A percentile compares a stretch with the other conserved stretches of the same genome.
Evolutionary conservation across 2,329 filamentous ascomycete genomes (phyloP).

Genomic region (Calonectria leucothoes): DNA sequence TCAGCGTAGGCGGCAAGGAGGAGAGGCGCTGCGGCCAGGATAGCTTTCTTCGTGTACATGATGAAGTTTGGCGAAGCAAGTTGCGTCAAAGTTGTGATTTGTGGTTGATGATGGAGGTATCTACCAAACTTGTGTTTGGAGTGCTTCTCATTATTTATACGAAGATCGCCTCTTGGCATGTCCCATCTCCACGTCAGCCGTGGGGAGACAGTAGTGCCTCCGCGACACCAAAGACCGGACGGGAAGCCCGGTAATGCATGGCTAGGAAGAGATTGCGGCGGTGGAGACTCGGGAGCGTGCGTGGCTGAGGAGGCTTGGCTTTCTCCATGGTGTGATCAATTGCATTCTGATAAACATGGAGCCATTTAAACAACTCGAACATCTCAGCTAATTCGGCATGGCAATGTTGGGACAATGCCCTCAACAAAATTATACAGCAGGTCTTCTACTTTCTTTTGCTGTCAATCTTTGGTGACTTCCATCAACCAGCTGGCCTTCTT

Average conservation of each 20-base stretch:
- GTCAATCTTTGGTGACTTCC: too few species aligned
- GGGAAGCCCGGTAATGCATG: background rate
- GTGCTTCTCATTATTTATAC: background rate
- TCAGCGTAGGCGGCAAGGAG: conserved; percentile 45
- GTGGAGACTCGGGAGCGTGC: background rate
- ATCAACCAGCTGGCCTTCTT: background rate
- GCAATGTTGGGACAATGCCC: background rate
- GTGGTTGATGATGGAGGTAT: background rate
- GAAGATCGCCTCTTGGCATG: background rate
- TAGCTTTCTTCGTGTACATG: conserved; percentile 46
- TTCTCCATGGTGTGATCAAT: background rate
- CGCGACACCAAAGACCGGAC: background rate
- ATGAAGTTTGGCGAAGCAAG: background rate
- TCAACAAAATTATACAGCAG: background rate
- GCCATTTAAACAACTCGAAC: background rate
- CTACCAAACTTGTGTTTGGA: background rate
- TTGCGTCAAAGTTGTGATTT: background rate
- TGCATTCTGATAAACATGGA: background rate
- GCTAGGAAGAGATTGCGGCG: background rate
- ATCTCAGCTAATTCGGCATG: background rate
- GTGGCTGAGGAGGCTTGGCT: background rate
- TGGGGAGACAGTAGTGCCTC: background rate
- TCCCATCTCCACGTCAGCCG: background rate
- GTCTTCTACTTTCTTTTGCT: background rate
- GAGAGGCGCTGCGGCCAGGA: conserved; percentile 44